Conservation (phyloP, 108 stramenopile genomes). For the Fistulifera solaris region DNA sequence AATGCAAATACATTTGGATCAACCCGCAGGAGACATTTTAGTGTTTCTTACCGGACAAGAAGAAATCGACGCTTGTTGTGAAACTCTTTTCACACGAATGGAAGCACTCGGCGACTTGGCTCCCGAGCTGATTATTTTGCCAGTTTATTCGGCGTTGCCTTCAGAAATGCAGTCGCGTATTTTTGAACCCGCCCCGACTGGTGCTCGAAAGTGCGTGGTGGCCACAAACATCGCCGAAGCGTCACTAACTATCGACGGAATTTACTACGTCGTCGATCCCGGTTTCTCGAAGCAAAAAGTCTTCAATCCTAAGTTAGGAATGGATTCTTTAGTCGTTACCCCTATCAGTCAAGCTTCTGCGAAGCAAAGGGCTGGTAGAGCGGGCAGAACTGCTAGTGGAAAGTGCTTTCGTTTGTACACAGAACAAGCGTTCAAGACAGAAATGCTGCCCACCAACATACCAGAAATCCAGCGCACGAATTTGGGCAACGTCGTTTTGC, state of each 20-base stretch:
- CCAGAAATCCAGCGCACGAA: constrained; percentile 97
- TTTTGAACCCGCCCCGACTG: constrained; percentile 95
- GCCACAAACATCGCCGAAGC: constrained; percentile 99
- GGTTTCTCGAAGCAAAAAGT: constrained; percentile 97
- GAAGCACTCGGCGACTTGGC: constrained; percentile 92
- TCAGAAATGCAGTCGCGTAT: constrained; percentile 98
- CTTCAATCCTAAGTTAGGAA: constrained; percentile 95
- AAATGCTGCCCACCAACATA: constrained; percentile 90
- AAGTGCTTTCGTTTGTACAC: constrained; percentile 98
- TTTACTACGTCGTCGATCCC: constrained; percentile 99
- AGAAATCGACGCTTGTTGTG: constrained; percentile 98
- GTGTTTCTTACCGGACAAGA: constrained; percentile 97
- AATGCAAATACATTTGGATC: constrained; percentile 97
- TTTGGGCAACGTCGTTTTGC: constrained; percentile 91
- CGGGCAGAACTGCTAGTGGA: constrained; percentile 96
- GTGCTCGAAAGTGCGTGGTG: constrained; percentile 91
- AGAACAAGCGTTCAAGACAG: constrained; percentile 84
- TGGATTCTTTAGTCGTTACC: constrained; percentile 96
- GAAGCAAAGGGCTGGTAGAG: constrained; percentile 88
- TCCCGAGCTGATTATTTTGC: constrained; percentile 94
- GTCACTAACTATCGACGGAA: constrained; percentile 97
- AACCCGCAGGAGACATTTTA: constrained; percentile 95
- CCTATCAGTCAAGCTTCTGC: constrained; percentile 97
- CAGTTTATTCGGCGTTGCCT: constrained; percentile 95
- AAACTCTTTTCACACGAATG: constrained; percentile 94